A percentile compares a stretch with the other conserved stretches of the same genome.
Conservation (phyloP, 768 basidiomycete species). For the Xerocomellus amylosporus region DNA sequence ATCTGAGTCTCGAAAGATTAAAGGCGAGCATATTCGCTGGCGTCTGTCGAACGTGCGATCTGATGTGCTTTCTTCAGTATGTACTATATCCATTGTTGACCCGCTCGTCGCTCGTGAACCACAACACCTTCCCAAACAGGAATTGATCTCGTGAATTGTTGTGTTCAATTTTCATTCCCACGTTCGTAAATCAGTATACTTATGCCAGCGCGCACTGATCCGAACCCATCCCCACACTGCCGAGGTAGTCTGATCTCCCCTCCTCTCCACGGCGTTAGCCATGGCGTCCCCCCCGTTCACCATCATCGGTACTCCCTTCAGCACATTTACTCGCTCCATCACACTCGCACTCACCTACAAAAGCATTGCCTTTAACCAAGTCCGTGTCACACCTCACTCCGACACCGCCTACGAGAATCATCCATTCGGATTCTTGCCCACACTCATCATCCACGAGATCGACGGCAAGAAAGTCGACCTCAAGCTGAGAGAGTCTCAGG, state of each 20-base stretch:
- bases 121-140: constrained; percentile 4
- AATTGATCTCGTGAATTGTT: background rate
- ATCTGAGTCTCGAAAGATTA: constrained; percentile 5
- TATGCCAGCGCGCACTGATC: too few relatives aligned
- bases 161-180: background rate
- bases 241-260: background rate
- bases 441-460: constrained; percentile 30
- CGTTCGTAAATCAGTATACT: background rate
- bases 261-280: background rate
- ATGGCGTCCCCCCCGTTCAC: constrained; percentile 26
- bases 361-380: constrained; percentile 25
- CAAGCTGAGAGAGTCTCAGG: constrained; percentile 28
- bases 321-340: constrained; percentile 33
- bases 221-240: background rate
- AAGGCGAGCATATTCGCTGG: background rate
- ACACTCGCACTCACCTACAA: constrained; percentile 32
- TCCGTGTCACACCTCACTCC: constrained; percentile 27
- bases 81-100: too few relatives aligned
- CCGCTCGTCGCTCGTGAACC: background rate
- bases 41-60: background rate
- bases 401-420: constrained; percentile 28
- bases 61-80: background rate
- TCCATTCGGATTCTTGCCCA: constrained; percentile 33
- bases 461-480: constrained; percentile 21
- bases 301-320: constrained; percentile 32